Evolutionary conservation across 2,329 filamentous ascomycete genomes (phyloP), one percentile per base, ranked within the genome.

Genomic region (Pestalotiopsis sp.): DNA sequence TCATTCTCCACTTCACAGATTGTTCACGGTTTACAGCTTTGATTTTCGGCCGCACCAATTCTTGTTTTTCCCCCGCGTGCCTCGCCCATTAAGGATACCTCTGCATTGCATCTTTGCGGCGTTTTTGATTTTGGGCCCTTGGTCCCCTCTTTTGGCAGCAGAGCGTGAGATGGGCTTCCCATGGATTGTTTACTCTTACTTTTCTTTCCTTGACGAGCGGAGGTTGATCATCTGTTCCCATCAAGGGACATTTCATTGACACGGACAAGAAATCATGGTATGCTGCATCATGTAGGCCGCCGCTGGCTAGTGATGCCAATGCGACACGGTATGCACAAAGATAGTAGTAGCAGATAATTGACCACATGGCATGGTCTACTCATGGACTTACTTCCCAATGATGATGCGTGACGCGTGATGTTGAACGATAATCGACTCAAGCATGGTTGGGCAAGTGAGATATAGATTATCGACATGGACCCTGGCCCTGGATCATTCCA

Each of bases 101-200:
- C 72, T 73, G 76, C 76, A 78, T 78, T 73, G 76, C 76, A 78
- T 78, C 71, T 73, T 72, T 69, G 71, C 67, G 66, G 76, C 74
- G 73, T 75, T 76, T 25, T 57, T 74, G 7, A 70, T 70, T 52
- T n/a, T 52, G 17, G 45, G 45, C 45, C 14, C 17, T 9, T 52
- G 66, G 70, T 64, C 70, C 68, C 71, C 71, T 36, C 31, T 36
- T 36, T 36, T 36, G 7, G 49, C 70, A 67, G 64, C 71, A 74
- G 75, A 74, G 70, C 68, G 66, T 69, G 71, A 71, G 64, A 73
- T 63, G 66, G 71, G 63, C 62, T 66, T 72, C 66, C 41, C 71
- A 66, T 56, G 27, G 23, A 67, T 71, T 41, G 61, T 49, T 27
- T 63, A 49, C 64, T 67, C 69, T 23, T 11, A 7, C 6, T 52